Evolutionary conservation across 2,329 filamentous ascomycete genomes (phyloP), one percentile per base, ranked within the genome.

Genomic region (Nothophoma quercina): DNA sequence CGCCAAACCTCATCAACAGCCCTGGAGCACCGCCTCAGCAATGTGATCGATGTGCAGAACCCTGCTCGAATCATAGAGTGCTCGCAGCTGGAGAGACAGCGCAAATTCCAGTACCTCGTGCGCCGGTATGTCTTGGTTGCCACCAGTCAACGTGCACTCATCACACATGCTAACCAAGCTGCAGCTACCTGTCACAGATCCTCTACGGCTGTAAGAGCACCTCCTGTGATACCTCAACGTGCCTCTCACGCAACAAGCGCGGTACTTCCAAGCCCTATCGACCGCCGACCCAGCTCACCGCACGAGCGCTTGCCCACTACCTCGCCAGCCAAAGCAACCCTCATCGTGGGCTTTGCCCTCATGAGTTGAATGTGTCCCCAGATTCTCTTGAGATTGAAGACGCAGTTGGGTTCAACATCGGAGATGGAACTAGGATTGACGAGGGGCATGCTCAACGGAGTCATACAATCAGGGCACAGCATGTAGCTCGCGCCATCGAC

Each of bases 251-350:
- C 70, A 86, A 89, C 48, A 88, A 84, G 72, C 84, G 89, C 60
- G 77, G 87, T 32, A 83, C 85, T 26, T 85, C 85, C 58, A 83
- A 83, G 0, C 91, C 91, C 2, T 83, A 91, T 62, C 87, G 91
- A 55, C 84, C 88, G 65, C 95, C 93, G 65, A 96, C 88, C 51
- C 83, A 88, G 18, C 85, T 91, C 36, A 96, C 91, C 65, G 91
- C 92, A 7, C 85, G 91, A 64, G 90, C 89, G 1, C 76, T 96
- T 25, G 92, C 92, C 10, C 84, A 90, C 49, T 90, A 90, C 65
- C 81, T 96, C 42, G 90, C 91, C 8, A 90, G 88, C 65, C 87
- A 91, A 67, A 89, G 93, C 63, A 85, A 95, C 59, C 86, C 91
- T 0, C 86, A 90, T 57, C 80, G 77, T 51, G 85, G 84, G 2